Percentiles rank a stretch among this genome's conserved stretches.
phyloP scores from a whole-genome alignment of 1,139 yeast species.

The Taphrina flavorubra region DNA sequence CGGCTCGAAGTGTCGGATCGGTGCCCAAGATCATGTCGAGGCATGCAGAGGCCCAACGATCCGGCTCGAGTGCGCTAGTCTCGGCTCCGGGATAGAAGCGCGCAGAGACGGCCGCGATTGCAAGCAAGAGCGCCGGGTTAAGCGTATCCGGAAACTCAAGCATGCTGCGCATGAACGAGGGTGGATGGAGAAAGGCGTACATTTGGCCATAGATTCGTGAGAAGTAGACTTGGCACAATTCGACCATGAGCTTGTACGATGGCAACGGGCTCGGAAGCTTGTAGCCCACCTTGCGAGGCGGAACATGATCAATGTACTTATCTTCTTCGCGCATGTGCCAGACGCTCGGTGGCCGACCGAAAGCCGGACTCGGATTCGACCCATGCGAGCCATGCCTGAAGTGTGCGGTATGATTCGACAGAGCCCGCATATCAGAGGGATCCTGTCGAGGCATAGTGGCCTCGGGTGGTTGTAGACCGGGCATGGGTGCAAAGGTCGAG shows the following conservation, averaged over 20 bases:
- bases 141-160: slow-evolving; percentile 48
- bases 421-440: neutral
- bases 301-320: neutral
- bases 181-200: slow-evolving; percentile 52
- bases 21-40: slow-evolving; percentile 15
- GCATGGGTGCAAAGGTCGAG: slow-evolving; percentile 2
- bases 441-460: neutral
- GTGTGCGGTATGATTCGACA: neutral
- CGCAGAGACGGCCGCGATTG: slow-evolving; percentile 53
- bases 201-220: slow-evolving; percentile 53
- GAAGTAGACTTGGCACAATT: slow-evolving; percentile 49
- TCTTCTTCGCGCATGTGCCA: slow-evolving; percentile 8
- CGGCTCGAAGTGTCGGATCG: neutral
- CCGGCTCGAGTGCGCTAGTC: slow-evolving; percentile 47
- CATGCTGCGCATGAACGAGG: slow-evolving; percentile 51
- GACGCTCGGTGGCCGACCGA: neutral
- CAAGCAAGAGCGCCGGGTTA: slow-evolving; percentile 50
- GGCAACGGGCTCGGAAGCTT: slow-evolving; percentile 9
- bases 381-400: neutral
- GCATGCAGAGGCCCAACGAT: slow-evolving; percentile 22
- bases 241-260: slow-evolving; percentile 10
- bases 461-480: slow-evolving; percentile 4
- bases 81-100: slow-evolving; percentile 51
- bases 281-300: neutral
- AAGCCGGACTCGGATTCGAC: neutral